Evolutionary conservation across 1,139 yeast species (phyloP).

Genomic region (Geotrichum candidum): DNA sequence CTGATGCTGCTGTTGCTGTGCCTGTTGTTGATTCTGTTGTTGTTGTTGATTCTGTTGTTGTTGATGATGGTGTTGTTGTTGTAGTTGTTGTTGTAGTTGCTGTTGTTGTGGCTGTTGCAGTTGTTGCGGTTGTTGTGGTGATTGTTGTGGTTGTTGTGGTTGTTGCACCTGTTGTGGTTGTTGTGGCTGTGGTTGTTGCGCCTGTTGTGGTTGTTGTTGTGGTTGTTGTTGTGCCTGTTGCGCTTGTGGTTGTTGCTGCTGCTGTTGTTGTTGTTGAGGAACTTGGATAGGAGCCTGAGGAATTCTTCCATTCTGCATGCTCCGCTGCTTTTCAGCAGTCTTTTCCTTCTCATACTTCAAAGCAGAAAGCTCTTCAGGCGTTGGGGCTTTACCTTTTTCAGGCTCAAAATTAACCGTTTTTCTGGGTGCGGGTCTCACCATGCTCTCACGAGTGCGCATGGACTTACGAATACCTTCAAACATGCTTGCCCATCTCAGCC

Average conservation of each 20-base stretch:
- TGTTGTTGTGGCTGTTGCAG: not conserved
- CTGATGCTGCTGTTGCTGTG: not conserved
- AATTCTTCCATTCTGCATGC: not conserved
- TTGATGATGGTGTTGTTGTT: not conserved
- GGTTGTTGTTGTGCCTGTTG: not conserved
- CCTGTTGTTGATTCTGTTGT: not conserved
- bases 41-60: too few relatives aligned
- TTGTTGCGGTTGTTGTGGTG: not conserved
- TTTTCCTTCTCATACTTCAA: slow-evolving; percentile 42
- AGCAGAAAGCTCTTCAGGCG: slow-evolving; percentile 68
- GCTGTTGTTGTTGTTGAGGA: not conserved
- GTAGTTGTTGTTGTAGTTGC: not conserved
- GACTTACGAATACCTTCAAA: slow-evolving; percentile 90
- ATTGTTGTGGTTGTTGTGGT: not conserved
- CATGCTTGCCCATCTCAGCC: slow-evolving; percentile 93
- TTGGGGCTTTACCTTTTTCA: slow-evolving; percentile 37
- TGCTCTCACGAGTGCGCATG: slow-evolving; percentile 79
- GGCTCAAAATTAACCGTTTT: slow-evolving; percentile 13
- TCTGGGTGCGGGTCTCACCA: slow-evolving; percentile 48
- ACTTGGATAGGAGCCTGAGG: not conserved
- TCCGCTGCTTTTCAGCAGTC: not conserved
- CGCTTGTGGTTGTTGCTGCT: not conserved
- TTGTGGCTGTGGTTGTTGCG: not conserved
- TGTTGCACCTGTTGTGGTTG: not conserved
- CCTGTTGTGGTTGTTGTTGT: not conserved